These are phyloP conservation scores for Erodium chrysanthum DNA, from an alignment of 441 rosid species.

Conservation along the genomic window DNA sequence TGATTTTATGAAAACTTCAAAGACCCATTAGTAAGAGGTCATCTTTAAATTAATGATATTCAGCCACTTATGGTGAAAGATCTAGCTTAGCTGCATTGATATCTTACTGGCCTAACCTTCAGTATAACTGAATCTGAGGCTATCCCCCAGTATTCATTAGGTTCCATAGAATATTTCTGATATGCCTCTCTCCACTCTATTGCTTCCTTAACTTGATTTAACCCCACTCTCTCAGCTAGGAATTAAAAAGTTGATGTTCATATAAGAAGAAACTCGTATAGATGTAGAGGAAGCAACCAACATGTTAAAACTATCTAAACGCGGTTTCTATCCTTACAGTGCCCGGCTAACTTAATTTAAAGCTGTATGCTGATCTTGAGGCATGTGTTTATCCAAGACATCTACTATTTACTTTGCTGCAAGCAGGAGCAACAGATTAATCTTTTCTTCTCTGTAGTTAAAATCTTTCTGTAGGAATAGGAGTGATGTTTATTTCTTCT, in stretches of 20 bases:
- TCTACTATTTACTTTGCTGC: neutral
- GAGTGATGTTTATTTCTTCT: slow-evolving; percentile 3
- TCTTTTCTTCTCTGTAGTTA: neutral
- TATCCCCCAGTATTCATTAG: too few relatives aligned
- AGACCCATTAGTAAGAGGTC: neutral
- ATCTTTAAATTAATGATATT: too few relatives aligned
- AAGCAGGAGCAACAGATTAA: neutral
- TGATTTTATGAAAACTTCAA: neutral
- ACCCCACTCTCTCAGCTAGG: too few relatives aligned
- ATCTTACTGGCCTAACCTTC: too few relatives aligned
- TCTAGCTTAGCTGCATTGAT: too few relatives aligned
- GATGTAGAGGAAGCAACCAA: neutral
- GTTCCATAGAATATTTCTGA: too few relatives aligned
- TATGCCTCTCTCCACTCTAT: too few relatives aligned
- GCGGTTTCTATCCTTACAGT: neutral
- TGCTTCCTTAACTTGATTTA: too few relatives aligned
- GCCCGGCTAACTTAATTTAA: neutral
- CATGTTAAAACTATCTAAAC: neutral
- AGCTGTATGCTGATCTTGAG: neutral
- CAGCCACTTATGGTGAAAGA: too few relatives aligned
- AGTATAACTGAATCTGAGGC: too few relatives aligned
- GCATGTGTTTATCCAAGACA: neutral
- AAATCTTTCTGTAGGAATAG: neutral
- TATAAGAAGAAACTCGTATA: too few relatives aligned
- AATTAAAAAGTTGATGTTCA: too few relatives aligned